Evolutionary conservation across 2,329 filamentous ascomycete species (phyloP), one percentile per base, ranked within the genome.

Genomic region (Aspergillus sp.): DNA sequence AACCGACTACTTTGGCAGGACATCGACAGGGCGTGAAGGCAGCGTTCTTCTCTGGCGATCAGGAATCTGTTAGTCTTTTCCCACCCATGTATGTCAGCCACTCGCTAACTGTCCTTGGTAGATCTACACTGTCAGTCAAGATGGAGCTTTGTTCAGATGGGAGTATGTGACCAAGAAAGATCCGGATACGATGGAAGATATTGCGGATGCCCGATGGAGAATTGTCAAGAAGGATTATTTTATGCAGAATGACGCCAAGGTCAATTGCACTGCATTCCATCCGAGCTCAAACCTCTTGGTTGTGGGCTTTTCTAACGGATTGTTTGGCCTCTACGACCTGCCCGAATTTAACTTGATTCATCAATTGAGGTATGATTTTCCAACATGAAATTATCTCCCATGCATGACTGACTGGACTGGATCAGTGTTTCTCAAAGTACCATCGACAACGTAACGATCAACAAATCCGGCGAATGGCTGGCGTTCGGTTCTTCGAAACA

Each of bases 341-440:
- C 94, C 94, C 8, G 88, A 91, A 52, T 97, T 97, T 68, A 95
- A 88, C 68, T 85, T 88, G 68, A 95, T 98, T 39, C 93, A 98
- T 68, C 93, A 88, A 40, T 66, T 86, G 33, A 78, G 72, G 73
- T 76, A 67, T 19, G 19, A 19, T 30, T 49, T 46, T 27, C 30
- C 29, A 27, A 6, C n/a, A 19, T 13, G 19, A 4, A 19, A 30
- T 5, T 19, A n/a, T 12, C 19, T 13, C 5, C 11, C 12, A 27
- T 30, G 43, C 33, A 11, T 43, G 45, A 33, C 44, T 55, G 33
- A 51, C 11, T 19, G 11, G 33, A 6, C 68, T 19, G 19, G 19
- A 19, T 81, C 45, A 95, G 90, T 70, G 95, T 98, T 58, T 96
- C 93, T 0, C 90, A 97, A 66, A 95, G 93, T 58, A 88, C 94